These are phyloP conservation scores for Ceratobasidium theobromae DNA, from an alignment of 1,284 basidiomycete genomes.

Conservation along the genomic window DNA sequence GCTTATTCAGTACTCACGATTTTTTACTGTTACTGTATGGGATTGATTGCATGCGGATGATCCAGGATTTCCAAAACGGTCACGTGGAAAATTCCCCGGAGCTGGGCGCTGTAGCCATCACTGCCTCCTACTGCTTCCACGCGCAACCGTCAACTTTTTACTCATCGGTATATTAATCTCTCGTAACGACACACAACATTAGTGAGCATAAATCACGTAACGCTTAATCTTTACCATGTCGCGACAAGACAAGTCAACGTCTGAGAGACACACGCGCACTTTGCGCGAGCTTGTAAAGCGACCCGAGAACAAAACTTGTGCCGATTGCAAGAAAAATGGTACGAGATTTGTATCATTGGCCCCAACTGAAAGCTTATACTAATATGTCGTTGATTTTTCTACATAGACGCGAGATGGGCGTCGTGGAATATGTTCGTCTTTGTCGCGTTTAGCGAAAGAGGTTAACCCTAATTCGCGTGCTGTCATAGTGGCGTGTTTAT, in stretches of 20 bases:
- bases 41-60: neutral
- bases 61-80: too few relatives aligned
- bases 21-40: too few relatives aligned
- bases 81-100: too few relatives aligned
- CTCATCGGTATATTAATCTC: neutral
- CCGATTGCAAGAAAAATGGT: constrained; percentile 94
- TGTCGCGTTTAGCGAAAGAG: neutral
- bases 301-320: constrained; percentile 92
- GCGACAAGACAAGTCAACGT: constrained; percentile 76
- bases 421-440: constrained; percentile 87
- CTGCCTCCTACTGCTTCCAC: neutral
- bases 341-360: constrained; percentile 37
- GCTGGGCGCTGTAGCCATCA: neutral
- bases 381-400: neutral
- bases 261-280: constrained; percentile 72
- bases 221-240: constrained; percentile 33
- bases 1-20: too few relatives aligned
- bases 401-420: constrained; percentile 96
- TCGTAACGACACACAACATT: neutral
- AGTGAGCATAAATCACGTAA: neutral
- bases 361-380: neutral
- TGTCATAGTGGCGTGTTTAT: constrained; percentile 78
- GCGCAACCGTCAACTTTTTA: neutral
- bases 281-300: constrained; percentile 83
- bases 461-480: constrained; percentile 33